Base-by-base conservation (phyloP, 208 protist species). In the Novymonas esmeraldas region DNA sequence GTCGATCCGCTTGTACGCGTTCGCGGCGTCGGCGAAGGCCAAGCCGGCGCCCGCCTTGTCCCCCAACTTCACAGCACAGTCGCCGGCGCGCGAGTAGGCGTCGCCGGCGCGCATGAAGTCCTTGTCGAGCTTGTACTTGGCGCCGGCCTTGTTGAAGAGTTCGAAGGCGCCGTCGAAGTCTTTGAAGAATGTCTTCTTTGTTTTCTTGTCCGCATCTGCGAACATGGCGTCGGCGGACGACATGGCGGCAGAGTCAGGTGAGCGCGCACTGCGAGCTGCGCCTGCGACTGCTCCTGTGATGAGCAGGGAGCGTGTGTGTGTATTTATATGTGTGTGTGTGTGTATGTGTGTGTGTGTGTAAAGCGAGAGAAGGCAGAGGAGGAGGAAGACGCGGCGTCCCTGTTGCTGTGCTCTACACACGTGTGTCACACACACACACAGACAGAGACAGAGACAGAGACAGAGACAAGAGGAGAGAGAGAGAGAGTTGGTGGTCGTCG, bases 151-250 rank as follows among this genome's bases (percentile, higher is more conserved):
- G 24, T 68, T 64, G 73, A 88, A 96, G 33, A 96, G 82, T 29
- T 96, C 91, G 42, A 85, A 76, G 0, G 91, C 91, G 13, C 73
- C 82, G 18, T 93, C 86, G 51, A 85, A 92, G 70, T 96, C 87
- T 38, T 93, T 92, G 60, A 92, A 92, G 62, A 96, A 92, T 20
- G 67, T 69, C 66, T 86, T 90, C 69, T 88, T 89, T 3, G 79
- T 73, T 76, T 94, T 93, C 49, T 82, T 90, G 24, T 96, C 84
- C 28, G 88, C 91, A 39, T 90, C 76, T 6, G 58, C 48, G 69
- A 79, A 92, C 46, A 90, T 65, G 22, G 44, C 54, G 38, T 94
- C 84, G 10, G 70, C 88, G 39, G 79, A 73, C 20, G 68, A 83
- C 73, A 77, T 79, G 62, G 13, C 42, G 18, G 50, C n/a, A n/a